phyloP scores from a whole-genome alignment of 225 moss, liverwort and hornwort species.

The Marchantia paleacea region DNA sequence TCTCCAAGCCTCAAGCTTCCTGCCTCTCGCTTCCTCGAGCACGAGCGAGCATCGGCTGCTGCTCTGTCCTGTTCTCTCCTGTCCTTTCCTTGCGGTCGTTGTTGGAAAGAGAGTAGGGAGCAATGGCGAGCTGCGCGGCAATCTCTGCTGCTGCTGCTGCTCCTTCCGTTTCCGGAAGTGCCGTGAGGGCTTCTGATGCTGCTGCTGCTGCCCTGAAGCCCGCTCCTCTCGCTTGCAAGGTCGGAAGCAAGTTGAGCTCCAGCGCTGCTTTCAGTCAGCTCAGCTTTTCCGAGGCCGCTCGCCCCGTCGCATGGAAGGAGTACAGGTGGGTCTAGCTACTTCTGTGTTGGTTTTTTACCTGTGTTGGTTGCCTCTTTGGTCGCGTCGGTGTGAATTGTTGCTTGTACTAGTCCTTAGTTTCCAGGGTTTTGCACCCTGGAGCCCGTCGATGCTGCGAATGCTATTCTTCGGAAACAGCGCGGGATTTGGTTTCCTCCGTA shows the following conservation, averaged over 20 bases:
- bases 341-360: neutral
- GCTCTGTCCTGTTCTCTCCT: no score
- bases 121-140: constrained; percentile 37
- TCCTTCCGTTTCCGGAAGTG: constrained; percentile 15
- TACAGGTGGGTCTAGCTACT: constrained; percentile 18
- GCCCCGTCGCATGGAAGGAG: constrained; percentile 35
- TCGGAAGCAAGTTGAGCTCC: constrained; percentile 34
- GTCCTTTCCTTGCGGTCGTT: neutral
- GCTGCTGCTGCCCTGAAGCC: constrained; percentile 1
- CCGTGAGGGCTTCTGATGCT: neutral
- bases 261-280: constrained; percentile 38
- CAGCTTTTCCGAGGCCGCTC: constrained; percentile 31
- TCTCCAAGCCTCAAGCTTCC: neutral
- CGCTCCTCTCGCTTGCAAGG: constrained; percentile 4
- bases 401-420: neutral
- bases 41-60: no score
- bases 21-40: neutral
- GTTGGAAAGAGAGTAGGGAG: neutral
- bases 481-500: no score
- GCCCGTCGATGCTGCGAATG: no score
- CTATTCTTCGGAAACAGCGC: no score
- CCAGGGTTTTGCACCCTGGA: neutral
- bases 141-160: neutral
- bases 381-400: neutral
- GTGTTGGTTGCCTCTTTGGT: neutral